A percentile compares a stretch with the other conserved stretches of the same genome.
These are phyloP conservation scores for Coemansia sp. DNA, from an alignment of 192 early-diverging fungal species.

Conservation along the genomic window DNA sequence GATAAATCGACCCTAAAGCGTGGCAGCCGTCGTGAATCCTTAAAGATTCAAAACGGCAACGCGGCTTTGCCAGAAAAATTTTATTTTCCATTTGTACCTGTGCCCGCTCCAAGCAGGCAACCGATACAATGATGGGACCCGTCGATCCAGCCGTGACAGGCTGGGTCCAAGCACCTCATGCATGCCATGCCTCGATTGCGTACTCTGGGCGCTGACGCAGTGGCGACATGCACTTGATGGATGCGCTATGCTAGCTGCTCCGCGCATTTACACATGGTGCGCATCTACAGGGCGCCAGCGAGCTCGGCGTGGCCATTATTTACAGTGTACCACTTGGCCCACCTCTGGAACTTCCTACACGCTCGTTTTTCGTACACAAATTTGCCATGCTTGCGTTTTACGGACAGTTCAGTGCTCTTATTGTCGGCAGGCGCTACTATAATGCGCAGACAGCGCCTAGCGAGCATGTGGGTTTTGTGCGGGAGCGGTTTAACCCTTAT, in stretches of 20 bases:
- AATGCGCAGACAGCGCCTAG: not conserved
- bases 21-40: constrained; percentile 45
- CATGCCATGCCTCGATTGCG: not conserved
- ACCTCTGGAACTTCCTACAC: not conserved
- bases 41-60: not conserved
- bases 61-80: constrained; percentile 3
- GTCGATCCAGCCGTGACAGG: not conserved
- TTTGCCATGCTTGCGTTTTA: not conserved
- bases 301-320: too few species aligned
- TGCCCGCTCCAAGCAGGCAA: too few species aligned
- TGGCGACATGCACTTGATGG: not conserved
- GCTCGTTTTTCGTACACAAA: not conserved
- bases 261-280: not conserved
- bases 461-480: constrained; percentile 3
- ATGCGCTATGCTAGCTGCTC: not conserved
- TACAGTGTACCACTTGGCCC: not conserved
- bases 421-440: constrained; percentile 36
- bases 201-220: too few species aligned
- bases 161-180: not conserved
- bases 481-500: constrained; percentile 16
- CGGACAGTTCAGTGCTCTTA: constrained; percentile 23
- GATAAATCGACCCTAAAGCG: constrained; percentile 18
- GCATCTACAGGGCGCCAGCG: not conserved
- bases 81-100: constrained; percentile 1
- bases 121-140: constrained; percentile 3